Evolutionary conservation across 2,329 filamentous ascomycete species (phyloP).

Genomic region (Sporothrix dimorphospora): DNA sequence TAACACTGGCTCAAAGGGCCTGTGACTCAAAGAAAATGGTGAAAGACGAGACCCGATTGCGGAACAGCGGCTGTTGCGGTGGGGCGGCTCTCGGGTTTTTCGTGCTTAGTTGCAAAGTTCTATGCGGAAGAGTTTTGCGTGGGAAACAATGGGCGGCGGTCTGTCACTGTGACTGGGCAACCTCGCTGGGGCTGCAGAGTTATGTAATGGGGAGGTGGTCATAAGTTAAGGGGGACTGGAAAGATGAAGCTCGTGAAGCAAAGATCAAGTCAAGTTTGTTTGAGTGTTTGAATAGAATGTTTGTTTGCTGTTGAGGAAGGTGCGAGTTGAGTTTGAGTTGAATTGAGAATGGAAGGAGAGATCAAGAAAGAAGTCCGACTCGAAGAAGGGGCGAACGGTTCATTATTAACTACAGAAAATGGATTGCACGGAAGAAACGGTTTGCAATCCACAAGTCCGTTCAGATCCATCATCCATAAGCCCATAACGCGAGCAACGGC

Average conservation of each 20-base stretch:
- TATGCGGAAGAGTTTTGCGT: conserved; percentile 19
- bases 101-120: neutral
- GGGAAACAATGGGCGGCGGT: neutral
- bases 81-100: conserved; percentile 23
- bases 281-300: neutral
- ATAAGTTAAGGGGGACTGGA: neutral
- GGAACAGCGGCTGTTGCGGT: conserved; percentile 30
- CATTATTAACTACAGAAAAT: conserved; percentile 24
- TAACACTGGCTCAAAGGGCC: conserved; percentile 31
- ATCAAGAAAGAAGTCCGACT: neutral
- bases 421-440: conserved; percentile 6
- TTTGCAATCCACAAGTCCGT: neutral
- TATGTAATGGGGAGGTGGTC: conserved; percentile 9
- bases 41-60: conserved; percentile 32
- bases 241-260: conserved; percentile 5
- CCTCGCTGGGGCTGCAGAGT: conserved; percentile 21
- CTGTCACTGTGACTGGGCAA: conserved; percentile 28
- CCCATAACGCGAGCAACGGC: conserved; percentile 15
- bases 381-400: conserved; percentile 16
- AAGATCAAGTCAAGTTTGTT: neutral
- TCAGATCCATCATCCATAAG: conserved; percentile 1
- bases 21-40: conserved; percentile 30
- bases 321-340: neutral
- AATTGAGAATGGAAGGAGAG: conserved; percentile 11
- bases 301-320: conserved; percentile 11